These are phyloP conservation scores for Amborella trichopoda DNA, from an alignment of 164 flowering plant species.

Conservation along the genomic window DNA sequence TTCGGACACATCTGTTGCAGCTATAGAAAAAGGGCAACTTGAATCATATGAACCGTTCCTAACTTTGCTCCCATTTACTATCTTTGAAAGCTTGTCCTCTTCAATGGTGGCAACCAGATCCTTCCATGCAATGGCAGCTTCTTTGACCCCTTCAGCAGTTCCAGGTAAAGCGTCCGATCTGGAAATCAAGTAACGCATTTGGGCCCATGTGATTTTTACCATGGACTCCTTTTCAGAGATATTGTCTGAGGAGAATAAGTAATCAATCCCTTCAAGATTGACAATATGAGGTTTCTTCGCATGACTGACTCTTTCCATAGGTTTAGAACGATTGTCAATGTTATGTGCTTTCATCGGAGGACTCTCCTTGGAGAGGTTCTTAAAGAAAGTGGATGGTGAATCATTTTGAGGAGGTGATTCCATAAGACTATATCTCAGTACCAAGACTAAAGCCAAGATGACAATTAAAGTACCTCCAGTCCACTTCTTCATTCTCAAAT, in stretches of 20 bases:
- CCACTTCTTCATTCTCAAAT: constrained; percentile 63
- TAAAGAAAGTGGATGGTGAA: constrained; percentile 41
- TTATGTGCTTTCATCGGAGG: constrained; percentile 5
- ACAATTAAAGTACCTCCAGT: constrained; percentile 47
- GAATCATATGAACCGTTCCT: constrained; percentile 5
- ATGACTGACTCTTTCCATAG: constrained; percentile 3
- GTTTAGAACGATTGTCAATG: constrained; percentile 5
- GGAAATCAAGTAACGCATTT: constrained; percentile 43
- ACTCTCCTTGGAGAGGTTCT: constrained; percentile 18
- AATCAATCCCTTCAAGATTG: constrained; percentile 37
- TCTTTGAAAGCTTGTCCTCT: constrained; percentile 21
- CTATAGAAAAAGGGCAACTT: constrained; percentile 48
- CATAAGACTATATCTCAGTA: constrained; percentile 38
- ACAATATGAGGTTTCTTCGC: constrained; percentile 24
- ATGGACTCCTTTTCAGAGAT: constrained; percentile 29
- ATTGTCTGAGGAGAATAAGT: constrained; percentile 25
- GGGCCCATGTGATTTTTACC: constrained; percentile 45
- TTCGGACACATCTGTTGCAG: constrained; percentile 10
- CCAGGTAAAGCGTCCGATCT: constrained; percentile 70
- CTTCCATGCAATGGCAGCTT: constrained; percentile 68
- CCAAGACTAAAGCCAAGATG: constrained; percentile 39
- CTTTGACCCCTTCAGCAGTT: constrained; percentile 70
- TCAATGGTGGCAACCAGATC: constrained; percentile 32
- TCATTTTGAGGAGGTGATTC: constrained; percentile 30
- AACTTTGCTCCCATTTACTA: constrained; percentile 1